A percentile compares a stretch with the other conserved stretches of the same genome.
phyloP scores from a whole-genome alignment of 208 protist species.

The Acanthamoeba quina region DNA sequence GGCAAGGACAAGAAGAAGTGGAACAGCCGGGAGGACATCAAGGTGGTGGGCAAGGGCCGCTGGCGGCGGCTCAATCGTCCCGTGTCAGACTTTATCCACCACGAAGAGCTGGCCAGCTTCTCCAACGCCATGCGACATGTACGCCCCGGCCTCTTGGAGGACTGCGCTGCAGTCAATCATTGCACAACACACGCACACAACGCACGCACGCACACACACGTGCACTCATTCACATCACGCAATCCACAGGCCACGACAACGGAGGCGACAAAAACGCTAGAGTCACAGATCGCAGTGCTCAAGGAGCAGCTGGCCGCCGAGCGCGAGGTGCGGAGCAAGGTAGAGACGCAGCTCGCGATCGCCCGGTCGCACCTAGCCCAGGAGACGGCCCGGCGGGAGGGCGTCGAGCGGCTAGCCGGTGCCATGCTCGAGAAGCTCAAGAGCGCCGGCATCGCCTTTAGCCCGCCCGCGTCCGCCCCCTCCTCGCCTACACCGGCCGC shows the following conservation, averaged over 20 bases:
- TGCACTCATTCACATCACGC: too few relatives aligned
- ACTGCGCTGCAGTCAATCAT: too few relatives aligned
- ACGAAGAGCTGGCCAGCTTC: conserved; percentile 9
- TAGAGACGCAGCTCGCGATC: not conserved
- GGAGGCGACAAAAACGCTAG: not conserved
- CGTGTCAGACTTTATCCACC: not conserved
- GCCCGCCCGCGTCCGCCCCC: not conserved
- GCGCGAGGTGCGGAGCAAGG: conserved; percentile 27
- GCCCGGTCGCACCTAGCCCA: not conserved
- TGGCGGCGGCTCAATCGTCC: conserved; percentile 24
- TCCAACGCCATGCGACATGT: not conserved
- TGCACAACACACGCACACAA: not conserved
- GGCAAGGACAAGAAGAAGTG: not conserved
- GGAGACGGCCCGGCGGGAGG: not conserved
- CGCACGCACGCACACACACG: not conserved
- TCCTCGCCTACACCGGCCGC: too few relatives aligned
- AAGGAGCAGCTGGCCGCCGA: conserved; percentile 8
- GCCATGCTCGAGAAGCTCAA: conserved; percentile 51
- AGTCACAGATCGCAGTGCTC: not conserved
- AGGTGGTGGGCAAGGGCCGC: conserved; percentile 36
- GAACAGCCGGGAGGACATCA: not conserved
- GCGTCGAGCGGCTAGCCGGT: not conserved
- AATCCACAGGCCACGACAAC: not conserved
- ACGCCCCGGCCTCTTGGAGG: not conserved
- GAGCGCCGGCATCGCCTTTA: conserved; percentile 3